Conservation (phyloP, 108 stramenopile species). For the Skeletonema potamos region DNA sequence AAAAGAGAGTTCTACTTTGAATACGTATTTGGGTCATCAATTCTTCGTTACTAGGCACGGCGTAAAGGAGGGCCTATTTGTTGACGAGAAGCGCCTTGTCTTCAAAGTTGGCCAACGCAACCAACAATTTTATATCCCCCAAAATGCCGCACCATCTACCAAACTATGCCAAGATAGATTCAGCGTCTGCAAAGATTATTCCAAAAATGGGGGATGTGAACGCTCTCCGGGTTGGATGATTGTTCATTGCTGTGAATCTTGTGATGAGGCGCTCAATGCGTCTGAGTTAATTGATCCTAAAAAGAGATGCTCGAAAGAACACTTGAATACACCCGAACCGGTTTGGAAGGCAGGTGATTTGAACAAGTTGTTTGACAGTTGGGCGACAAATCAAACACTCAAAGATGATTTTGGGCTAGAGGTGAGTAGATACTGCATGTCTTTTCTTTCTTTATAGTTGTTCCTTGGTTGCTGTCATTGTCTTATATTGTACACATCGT, state of each 20-base stretch:
- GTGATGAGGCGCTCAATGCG: constrained; percentile 55
- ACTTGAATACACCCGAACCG: constrained; percentile 52
- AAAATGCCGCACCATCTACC: constrained; percentile 45
- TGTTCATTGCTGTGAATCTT: constrained; percentile 62
- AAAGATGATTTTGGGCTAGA: constrained; percentile 32
- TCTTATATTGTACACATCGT: no score
- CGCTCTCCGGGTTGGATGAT: constrained; percentile 64
- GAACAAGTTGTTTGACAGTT: constrained; percentile 49
- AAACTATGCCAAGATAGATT: constrained; percentile 58
- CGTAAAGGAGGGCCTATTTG: constrained; percentile 58
- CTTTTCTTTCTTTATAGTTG: no score
- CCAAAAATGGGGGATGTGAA: constrained; percentile 46
- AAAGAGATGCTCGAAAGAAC: constrained; percentile 50
- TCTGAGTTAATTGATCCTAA: constrained; percentile 49
- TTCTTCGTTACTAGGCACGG: constrained; percentile 72
- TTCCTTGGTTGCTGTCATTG: no score
- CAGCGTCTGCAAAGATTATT: constrained; percentile 31
- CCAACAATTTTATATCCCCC: constrained; percentile 48
- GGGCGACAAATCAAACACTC: constrained; percentile 47
- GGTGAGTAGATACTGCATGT: no score
- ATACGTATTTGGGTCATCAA: constrained; percentile 41
- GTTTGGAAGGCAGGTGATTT: constrained; percentile 71
- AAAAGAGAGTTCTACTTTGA: constrained; percentile 16
- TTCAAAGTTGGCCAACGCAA: constrained; percentile 25
- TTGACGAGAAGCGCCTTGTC: constrained; percentile 30